These are phyloP conservation scores for Amesomyces nigricolor DNA, from an alignment of 2,329 filamentous ascomycete genomes.

Conservation along the genomic window DNA sequence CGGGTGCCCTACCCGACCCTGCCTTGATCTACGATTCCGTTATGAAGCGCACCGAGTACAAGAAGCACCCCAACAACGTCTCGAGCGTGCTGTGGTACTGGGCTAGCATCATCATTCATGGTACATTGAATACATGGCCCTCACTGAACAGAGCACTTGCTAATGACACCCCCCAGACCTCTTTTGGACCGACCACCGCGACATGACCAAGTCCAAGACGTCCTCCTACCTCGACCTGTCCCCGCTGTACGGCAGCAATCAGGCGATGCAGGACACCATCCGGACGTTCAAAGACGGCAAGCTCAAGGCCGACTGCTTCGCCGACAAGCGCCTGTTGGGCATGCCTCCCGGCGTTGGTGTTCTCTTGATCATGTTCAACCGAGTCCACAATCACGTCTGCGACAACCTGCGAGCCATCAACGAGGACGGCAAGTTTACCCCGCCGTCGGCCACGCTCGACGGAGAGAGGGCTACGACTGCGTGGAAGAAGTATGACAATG, in stretches of 20 bases:
- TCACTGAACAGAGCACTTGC: neutral
- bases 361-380: constrained; percentile 70
- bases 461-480: constrained; percentile 45
- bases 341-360: constrained; percentile 69
- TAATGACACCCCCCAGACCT: constrained; percentile 42
- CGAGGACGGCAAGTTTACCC: constrained; percentile 70
- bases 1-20: constrained; percentile 63
- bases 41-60: constrained; percentile 50
- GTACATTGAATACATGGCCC: constrained; percentile 31
- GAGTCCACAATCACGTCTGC: constrained; percentile 84
- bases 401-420: constrained; percentile 79
- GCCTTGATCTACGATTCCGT: constrained; percentile 56
- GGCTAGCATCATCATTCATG: constrained; percentile 69
- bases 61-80: constrained; percentile 63
- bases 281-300: constrained; percentile 65
- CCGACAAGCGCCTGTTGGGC: constrained; percentile 62
- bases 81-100: constrained; percentile 68
- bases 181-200: constrained; percentile 61
- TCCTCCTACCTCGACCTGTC: constrained; percentile 68
- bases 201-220: constrained; percentile 58
- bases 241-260: constrained; percentile 65
- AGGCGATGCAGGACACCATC: constrained; percentile 60
- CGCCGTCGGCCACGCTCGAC: constrained; percentile 47
- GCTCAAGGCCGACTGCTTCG: constrained; percentile 67
- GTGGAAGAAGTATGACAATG: constrained; percentile 68